Evolutionary conservation across 345 rosid genomes (phyloP).

Genomic region (Eucalyptus guilfoylei): DNA sequence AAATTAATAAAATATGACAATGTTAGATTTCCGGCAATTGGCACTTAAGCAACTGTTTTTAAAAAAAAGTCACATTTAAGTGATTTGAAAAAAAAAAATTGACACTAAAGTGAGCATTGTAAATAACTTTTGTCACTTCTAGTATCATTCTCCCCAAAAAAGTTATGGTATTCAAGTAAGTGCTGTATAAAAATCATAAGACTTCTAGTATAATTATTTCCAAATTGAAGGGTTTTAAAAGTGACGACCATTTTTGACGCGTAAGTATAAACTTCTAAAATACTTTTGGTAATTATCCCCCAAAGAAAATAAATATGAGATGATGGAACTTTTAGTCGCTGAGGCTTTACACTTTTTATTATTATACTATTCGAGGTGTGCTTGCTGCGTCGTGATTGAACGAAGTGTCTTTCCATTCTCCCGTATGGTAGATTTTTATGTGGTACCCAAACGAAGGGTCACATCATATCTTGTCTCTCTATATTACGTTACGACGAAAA

Average conservation of each 20-base stretch:
- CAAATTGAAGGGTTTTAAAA: background rate
- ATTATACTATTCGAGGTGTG: background rate
- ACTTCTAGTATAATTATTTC: too few relatives aligned
- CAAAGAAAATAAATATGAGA: background rate
- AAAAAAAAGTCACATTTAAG: accelerated
- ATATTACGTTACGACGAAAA: background rate
- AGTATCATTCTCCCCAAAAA: too few relatives aligned
- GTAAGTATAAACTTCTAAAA: background rate
- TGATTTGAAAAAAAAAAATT: too few relatives aligned
- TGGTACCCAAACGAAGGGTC: background rate
- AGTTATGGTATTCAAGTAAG: too few relatives aligned
- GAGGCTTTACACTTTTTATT: background rate
- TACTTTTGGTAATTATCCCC: background rate
- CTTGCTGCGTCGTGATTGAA: background rate
- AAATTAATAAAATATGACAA: too few relatives aligned
- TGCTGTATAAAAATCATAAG: accelerated
- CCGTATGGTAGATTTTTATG: background rate
- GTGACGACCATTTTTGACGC: background rate
- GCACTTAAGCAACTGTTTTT: too few relatives aligned
- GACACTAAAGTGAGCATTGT: too few relatives aligned
- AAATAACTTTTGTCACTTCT: too few relatives aligned
- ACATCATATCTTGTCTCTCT: background rate
- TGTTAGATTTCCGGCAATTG: too few relatives aligned
- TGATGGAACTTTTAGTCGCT: background rate
- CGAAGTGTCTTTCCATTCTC: background rate